Evolutionary conservation across 2,329 filamentous ascomycete species (phyloP), one percentile per base, ranked within the genome.

Genomic region (Colletotrichum trifolii): DNA sequence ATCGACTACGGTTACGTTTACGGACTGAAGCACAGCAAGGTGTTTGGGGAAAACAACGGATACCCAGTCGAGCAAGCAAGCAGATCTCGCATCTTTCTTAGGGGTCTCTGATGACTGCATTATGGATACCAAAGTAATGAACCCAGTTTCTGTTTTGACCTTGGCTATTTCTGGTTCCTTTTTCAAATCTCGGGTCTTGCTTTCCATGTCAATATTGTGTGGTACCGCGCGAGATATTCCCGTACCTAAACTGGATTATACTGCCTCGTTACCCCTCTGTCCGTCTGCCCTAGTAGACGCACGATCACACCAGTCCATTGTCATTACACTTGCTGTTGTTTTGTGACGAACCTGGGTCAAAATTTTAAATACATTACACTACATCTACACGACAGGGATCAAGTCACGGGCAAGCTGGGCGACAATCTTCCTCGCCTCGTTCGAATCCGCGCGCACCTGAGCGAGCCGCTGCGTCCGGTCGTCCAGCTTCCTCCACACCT

Each of bases 401-500:
- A 25, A 25, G 25, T 25, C 25, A 25, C 25, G 25, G 25, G 25
- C 13, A 40, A 40, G 39, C 10, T 40, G 13, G 3, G 10, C 13
- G 9, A 40, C 9, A 40, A 40, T 40, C 13, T 10, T 40, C 9
- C 25, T 25, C 25, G 25, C 25, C 25, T 25, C 25, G 25, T 25
- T 25, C 25, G 25, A 25, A 5, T 25, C 25, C 25, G 25, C 25
- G 25, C 25, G 25, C 25, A 25, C 25, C 25, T 25, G 25, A 25
- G 25, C 25, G 25, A 25, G 25, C 25, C 25, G 25, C 25, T 25
- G 25, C 39, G 10, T 42, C 25, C 25, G 25, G 35, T 50, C 55
- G 8, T 67, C 70, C 60, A 73, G 73, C 11, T 70, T 64, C 40
- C 71, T 60, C 72, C 71, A 74, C 6, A 74, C 71, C 49, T 72